Evolutionary conservation across 2,329 filamentous ascomycete species (phyloP), one percentile per base, ranked within the genome.

Genomic region (Trichoderma atroviride): DNA sequence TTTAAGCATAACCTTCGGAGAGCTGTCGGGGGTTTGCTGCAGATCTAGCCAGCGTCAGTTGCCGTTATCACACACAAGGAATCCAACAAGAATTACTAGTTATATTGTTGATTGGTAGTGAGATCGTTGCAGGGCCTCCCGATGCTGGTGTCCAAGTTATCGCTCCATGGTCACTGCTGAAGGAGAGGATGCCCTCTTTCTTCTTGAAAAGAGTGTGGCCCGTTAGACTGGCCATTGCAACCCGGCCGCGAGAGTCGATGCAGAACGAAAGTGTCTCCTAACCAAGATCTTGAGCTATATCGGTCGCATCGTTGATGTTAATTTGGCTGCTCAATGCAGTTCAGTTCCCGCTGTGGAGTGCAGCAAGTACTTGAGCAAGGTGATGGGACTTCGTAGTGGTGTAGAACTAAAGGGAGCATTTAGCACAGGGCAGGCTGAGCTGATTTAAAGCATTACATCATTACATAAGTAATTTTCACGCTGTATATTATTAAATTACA

Each of bases 1-100:
- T 79, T 96, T 97, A 70, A 98, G 87, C 86, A 97, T 97, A 65
- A 97, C 94, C 84, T 97, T 97, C 22, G 93, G 84, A 43, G 89
- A 90, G n/a, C 86, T 90, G 70, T 93, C 93, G 14, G 96, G 94
- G 0, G 96, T 98, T 79, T 98, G 95, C 80, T 99, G 95, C 60
- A 99, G 88, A 81, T 98, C 93, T 96, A 74, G 27, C 66, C 72
- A 60, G 31, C 13, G 47, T 70, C 47, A 70, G 69, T 31, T 22
- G 24, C 14, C 40, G n/a, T 35, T 24, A 16, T 62, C 37, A 35
- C 7, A 27, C 4, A 29, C 5, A 22, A 11, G 22, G 16, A 43
- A 29, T n/a, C 13, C 14, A 40, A 14, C 24, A 13, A 50, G 47
- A 19, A 35, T 78, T 84, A 96, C 93, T 97, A 62, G 91, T 93